phyloP scores from a whole-genome alignment of 208 protist species.

The Trypanosoma avium region DNA sequence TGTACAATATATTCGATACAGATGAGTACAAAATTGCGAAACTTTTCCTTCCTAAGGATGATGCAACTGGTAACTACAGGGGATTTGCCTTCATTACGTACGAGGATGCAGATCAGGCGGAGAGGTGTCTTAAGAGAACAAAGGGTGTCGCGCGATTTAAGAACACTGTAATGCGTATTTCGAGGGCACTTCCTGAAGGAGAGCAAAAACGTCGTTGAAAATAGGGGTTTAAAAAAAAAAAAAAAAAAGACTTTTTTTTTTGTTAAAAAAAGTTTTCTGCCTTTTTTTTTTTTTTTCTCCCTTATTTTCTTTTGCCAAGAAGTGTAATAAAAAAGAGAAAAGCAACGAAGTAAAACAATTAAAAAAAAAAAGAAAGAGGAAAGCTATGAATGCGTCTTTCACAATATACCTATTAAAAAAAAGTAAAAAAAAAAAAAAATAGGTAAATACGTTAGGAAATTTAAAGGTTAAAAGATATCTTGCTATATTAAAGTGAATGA shows the following conservation, averaged over 20 bases:
- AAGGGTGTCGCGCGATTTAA: slow-evolving; percentile 58
- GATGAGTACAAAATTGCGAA: slow-evolving; percentile 46
- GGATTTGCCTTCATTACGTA: slow-evolving; percentile 88
- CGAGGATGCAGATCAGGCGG: slow-evolving; percentile 25
- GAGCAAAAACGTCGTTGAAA: slow-evolving; percentile 17
- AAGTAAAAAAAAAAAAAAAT: no score
- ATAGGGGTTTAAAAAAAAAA: not conserved
- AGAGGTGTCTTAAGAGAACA: slow-evolving; percentile 28
- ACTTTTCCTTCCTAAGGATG: slow-evolving; percentile 63
- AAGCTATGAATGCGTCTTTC: no score
- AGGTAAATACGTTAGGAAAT: no score
- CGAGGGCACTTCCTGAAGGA: slow-evolving; percentile 34
- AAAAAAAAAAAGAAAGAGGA: slow-evolving; percentile 4
- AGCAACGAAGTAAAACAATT: no score
- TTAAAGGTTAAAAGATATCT: no score
- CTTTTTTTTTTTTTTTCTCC: slow-evolving; percentile 17
- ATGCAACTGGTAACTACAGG: slow-evolving; percentile 53
- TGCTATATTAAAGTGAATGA: no score
- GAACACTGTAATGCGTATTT: slow-evolving; percentile 74
- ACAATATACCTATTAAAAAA: no score
- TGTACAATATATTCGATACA: slow-evolving; percentile 73
- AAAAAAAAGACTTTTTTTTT: not conserved
- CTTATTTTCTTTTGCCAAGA: not conserved
- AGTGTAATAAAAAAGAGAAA: slow-evolving; percentile 3
- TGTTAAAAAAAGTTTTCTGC: slow-evolving; percentile 10